phyloP scores from a whole-genome alignment of 805 yeast species.

The Zygotorulaspora chibaensis region DNA sequence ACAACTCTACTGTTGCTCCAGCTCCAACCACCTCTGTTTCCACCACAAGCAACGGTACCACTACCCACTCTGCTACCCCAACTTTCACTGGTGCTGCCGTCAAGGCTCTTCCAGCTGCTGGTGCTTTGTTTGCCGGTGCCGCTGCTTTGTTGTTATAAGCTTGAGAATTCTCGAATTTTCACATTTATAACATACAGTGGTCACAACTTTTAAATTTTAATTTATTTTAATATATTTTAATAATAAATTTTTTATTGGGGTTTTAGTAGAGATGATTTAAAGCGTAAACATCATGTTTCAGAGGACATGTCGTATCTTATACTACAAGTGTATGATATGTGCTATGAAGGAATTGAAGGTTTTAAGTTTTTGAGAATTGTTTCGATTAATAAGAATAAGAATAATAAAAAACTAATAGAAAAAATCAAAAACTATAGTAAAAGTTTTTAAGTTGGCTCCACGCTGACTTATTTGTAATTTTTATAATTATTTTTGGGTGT shows the following conservation, averaged over 20 bases:
- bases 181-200: not conserved
- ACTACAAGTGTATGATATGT: not conserved
- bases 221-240: not conserved
- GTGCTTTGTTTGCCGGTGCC: constrained; percentile 47
- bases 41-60: constrained; percentile 21
- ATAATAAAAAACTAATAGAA: constrained; percentile 1
- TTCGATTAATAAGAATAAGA: constrained; percentile 1
- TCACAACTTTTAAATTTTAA: not conserved
- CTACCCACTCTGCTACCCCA: constrained; percentile 26
- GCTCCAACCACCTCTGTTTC: constrained; percentile 27
- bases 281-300: not conserved
- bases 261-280: constrained; percentile 7
- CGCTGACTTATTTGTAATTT: not conserved
- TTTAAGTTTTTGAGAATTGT: constrained; percentile 1
- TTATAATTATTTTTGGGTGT: constrained; percentile 16
- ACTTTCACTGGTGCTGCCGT: constrained; percentile 44
- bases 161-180: not conserved
- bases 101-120: constrained; percentile 44
- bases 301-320: not conserved
- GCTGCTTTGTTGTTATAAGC: constrained; percentile 46
- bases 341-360: not conserved
- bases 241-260: constrained; percentile 1
- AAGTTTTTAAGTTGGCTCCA: not conserved
- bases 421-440: constrained; percentile 2
- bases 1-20: constrained; percentile 10